These are phyloP conservation scores for Trichoderma simmonsii DNA, from an alignment of 2,329 filamentous ascomycete species.

Conservation along the genomic window DNA sequence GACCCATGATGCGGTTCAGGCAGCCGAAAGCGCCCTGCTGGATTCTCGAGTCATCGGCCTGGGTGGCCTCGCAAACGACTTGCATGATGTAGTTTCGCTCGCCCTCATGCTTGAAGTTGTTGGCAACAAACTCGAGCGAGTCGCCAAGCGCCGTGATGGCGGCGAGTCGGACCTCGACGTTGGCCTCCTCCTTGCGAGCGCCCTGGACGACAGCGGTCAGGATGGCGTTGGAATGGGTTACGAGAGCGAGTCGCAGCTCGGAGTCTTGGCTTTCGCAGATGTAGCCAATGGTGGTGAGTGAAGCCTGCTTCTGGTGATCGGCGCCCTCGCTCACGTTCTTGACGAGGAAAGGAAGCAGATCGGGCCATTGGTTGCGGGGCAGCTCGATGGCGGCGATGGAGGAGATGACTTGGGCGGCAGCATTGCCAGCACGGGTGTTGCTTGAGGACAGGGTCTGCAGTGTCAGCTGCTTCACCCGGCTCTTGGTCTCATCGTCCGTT, in stretches of 20 bases:
- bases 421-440: conserved; percentile 79
- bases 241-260: conserved; percentile 76
- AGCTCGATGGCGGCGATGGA: conserved; percentile 94
- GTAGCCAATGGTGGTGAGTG: conserved; percentile 93
- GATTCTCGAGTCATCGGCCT: conserved; percentile 85
- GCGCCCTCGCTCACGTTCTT: conserved; percentile 86
- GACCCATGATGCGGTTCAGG: conserved; percentile 95
- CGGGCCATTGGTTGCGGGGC: conserved; percentile 87
- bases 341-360: conserved; percentile 84
- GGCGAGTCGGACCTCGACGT: conserved; percentile 83
- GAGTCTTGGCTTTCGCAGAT: conserved; percentile 94
- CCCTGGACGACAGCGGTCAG: conserved; percentile 96
- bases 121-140: conserved; percentile 94
- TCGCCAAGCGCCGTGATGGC: conserved; percentile 93
- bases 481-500: conserved; percentile 78
- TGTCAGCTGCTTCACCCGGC: conserved; percentile 83
- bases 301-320: conserved; percentile 89
- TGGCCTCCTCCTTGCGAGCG: conserved; percentile 92
- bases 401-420: conserved; percentile 91
- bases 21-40: conserved; percentile 96
- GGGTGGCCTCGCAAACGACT: conserved; percentile 97
- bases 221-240: conserved; percentile 93
- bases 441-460: conserved; percentile 79
- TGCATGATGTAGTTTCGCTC: conserved; percentile 99
- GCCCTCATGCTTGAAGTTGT: conserved; percentile 98